These are phyloP conservation scores for Pezicula rhizophila DNA, from an alignment of 2,329 filamentous ascomycete species.

Conservation along the genomic window DNA sequence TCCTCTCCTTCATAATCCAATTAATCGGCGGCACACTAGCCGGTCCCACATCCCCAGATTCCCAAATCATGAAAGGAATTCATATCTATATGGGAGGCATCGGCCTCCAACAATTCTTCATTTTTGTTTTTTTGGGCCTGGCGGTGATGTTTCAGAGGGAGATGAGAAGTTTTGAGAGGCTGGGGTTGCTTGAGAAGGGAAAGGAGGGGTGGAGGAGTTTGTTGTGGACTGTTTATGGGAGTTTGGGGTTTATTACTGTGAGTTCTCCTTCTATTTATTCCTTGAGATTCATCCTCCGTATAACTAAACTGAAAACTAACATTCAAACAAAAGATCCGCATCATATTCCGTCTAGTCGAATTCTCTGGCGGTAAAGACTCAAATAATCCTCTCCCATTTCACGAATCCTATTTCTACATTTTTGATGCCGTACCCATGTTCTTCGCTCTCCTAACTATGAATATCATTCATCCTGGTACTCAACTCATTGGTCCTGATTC, in stretches of 20 bases:
- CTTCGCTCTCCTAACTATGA: conserved; percentile 6
- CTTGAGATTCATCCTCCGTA: neutral
- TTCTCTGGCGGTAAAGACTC: conserved; percentile 37
- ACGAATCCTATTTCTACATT: conserved; percentile 45
- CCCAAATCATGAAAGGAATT: conserved; percentile 6
- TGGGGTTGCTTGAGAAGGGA: conserved; percentile 5
- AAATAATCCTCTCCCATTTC: conserved; percentile 37
- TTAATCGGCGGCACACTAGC: conserved; percentile 10
- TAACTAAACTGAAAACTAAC: neutral
- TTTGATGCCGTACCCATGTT: conserved; percentile 32
- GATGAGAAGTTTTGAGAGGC: neutral
- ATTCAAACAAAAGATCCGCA: conserved; percentile 37
- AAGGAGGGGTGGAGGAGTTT: conserved; percentile 1
- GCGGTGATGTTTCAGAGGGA: conserved; percentile 11
- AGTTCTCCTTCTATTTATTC: neutral
- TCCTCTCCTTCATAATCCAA: conserved; percentile 28
- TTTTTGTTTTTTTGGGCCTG: conserved; percentile 14
- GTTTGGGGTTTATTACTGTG: conserved; percentile 15
- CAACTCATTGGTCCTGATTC: neutral
- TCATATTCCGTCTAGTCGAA: conserved; percentile 54
- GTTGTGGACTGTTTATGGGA: conserved; percentile 12
- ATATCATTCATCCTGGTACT: conserved; percentile 8
- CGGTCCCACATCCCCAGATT: conserved; percentile 1
- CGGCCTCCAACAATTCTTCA: conserved; percentile 18
- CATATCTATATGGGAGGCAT: conserved; percentile 21